These are phyloP conservation scores for Trichosphaerium sp. DNA, from an alignment of 78 protist species.

Conservation along the genomic window DNA sequence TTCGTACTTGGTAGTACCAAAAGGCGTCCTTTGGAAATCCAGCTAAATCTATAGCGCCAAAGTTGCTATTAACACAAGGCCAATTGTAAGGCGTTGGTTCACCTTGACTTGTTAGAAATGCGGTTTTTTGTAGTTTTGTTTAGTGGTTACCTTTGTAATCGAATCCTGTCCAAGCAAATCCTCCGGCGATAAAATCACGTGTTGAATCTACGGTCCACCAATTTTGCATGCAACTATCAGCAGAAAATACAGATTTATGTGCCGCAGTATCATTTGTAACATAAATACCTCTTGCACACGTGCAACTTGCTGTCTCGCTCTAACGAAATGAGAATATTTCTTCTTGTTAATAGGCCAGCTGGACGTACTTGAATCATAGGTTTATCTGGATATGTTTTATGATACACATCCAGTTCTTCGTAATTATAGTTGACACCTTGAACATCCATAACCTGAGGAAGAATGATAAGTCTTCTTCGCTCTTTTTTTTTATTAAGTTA, in stretches of 20 bases:
- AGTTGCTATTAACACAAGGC: background rate
- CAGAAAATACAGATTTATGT: too few species aligned
- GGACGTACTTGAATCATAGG: too few species aligned
- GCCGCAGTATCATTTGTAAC: too few species aligned
- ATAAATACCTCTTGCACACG: too few species aligned
- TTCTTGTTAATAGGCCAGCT: too few species aligned
- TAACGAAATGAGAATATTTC: too few species aligned
- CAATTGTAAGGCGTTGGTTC: slow-evolving; percentile 2
- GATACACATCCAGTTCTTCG: background rate
- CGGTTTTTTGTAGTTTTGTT: background rate
- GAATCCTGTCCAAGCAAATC: background rate
- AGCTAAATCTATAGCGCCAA: background rate
- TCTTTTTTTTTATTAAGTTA: too few species aligned
- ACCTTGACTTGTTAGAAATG: background rate
- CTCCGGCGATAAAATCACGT: background rate
- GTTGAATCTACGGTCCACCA: background rate
- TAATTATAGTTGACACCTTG: background rate
- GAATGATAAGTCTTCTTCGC: too few species aligned
- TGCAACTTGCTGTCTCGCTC: too few species aligned
- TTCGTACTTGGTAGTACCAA: background rate
- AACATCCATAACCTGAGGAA: background rate
- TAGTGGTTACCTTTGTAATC: background rate
- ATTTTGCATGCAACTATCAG: too few species aligned
- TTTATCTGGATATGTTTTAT: background rate
- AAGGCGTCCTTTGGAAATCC: slow-evolving; percentile 10